These are phyloP conservation scores for Manihot esculenta DNA, from an alignment of 441 rosid species.

Conservation along the genomic window DNA sequence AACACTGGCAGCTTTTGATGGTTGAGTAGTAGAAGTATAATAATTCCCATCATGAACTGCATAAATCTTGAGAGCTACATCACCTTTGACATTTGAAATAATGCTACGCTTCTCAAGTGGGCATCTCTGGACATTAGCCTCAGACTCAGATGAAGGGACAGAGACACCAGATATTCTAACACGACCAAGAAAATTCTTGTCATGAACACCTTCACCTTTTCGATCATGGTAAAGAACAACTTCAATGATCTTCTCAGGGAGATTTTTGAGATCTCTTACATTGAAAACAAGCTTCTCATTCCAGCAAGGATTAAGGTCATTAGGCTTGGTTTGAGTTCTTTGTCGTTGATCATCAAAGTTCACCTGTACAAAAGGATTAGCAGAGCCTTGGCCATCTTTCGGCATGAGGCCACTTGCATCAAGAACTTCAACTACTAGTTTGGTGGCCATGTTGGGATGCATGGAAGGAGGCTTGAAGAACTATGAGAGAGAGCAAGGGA, in stretches of 20 bases:
- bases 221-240: slow-evolving; percentile 59
- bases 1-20: slow-evolving; percentile 2
- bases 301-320: slow-evolving; percentile 84
- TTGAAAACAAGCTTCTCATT: slow-evolving; percentile 69
- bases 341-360: slow-evolving; percentile 76
- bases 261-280: slow-evolving; percentile 56
- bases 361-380: slow-evolving; percentile 78
- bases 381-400: slow-evolving; percentile 90
- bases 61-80: slow-evolving; percentile 56
- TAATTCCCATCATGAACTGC: slow-evolving; percentile 31
- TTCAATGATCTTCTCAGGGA: slow-evolving; percentile 55
- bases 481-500: too few species aligned
- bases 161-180: slow-evolving; percentile 66
- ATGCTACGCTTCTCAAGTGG: slow-evolving; percentile 80
- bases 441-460: slow-evolving; percentile 7
- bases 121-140: slow-evolving; percentile 56
- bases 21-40: neutral
- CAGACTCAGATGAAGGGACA: slow-evolving; percentile 59
- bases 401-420: slow-evolving; percentile 87
- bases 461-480: too few species aligned
- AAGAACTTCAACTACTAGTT: slow-evolving; percentile 63
- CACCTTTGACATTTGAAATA: slow-evolving; percentile 73
- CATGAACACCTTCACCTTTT: slow-evolving; percentile 34
- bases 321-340: slow-evolving; percentile 61
- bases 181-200: slow-evolving; percentile 70